phyloP scores from a whole-genome alignment of 164 flowering plant species.

The Aristolochia fimbriata region DNA sequence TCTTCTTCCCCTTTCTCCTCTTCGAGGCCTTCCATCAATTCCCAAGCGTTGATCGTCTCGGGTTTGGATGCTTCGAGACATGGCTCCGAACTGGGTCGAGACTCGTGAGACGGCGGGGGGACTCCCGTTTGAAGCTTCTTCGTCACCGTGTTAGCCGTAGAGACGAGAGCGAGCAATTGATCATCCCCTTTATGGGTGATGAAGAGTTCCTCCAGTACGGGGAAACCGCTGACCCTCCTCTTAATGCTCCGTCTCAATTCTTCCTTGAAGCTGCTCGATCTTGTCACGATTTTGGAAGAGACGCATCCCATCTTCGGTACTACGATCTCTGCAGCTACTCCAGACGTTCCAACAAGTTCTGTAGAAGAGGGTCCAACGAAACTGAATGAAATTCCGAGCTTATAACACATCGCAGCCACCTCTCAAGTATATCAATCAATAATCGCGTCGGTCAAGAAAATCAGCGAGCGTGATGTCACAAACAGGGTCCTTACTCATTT shows the following conservation, averaged over 20 bases:
- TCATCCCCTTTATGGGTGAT: constrained; percentile 11
- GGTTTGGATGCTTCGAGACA: neutral
- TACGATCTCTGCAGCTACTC: too few species aligned
- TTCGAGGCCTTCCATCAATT: constrained; percentile 20
- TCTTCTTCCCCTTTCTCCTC: constrained; percentile 11
- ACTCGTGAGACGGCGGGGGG: neutral
- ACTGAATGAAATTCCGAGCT: too few species aligned
- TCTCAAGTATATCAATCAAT: too few species aligned
- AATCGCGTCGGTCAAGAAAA: too few species aligned
- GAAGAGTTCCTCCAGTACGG: constrained; percentile 10
- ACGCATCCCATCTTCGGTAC: constrained; percentile 21
- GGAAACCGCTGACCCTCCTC: constrained; percentile 10
- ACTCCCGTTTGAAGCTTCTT: constrained; percentile 7
- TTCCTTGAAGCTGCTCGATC: constrained; percentile 19
- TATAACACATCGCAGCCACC: too few species aligned
- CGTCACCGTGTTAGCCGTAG: constrained; percentile 10
- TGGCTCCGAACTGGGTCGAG: neutral
- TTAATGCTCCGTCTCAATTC: constrained; percentile 11
- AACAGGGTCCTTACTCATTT: too few species aligned
- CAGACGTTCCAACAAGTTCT: too few species aligned
- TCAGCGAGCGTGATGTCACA: too few species aligned
- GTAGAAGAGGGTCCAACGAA: too few species aligned
- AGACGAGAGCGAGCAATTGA: constrained; percentile 18
- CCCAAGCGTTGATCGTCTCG: constrained; percentile 16
- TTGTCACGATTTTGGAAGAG: constrained; percentile 17